Percentiles rank a stretch among this genome's conserved stretches.
Conservation (phyloP, 192 early-diverging fungal genomes). For the Coemansia sp. region DNA sequence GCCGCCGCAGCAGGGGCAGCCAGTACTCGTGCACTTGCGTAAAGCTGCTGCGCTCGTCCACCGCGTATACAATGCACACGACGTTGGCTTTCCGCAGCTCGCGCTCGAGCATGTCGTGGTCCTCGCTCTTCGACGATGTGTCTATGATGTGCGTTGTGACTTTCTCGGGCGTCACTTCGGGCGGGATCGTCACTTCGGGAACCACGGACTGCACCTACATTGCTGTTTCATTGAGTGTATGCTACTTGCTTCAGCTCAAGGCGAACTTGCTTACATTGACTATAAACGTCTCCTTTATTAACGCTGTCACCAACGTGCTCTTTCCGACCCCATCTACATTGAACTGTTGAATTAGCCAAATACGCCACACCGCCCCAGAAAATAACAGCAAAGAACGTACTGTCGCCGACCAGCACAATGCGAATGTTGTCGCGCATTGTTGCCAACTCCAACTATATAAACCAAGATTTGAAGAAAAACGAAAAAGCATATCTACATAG, state of each 20-base stretch:
- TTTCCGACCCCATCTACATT: constrained; percentile 83
- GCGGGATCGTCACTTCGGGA: constrained; percentile 99
- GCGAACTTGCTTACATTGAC: constrained; percentile 65
- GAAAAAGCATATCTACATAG: no score
- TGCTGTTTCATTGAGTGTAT: neutral
- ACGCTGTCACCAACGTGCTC: constrained; percentile 92
- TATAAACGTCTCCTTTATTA: constrained; percentile 96
- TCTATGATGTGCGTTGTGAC: constrained; percentile 98
- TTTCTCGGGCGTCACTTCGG: constrained; percentile 94
- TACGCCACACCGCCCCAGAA: no score
- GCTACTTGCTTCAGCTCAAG: neutral
- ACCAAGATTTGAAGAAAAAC: neutral
- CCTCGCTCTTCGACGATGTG: constrained; percentile 82
- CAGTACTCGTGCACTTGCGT: constrained; percentile 82
- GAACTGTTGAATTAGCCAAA: neutral
- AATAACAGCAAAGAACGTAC: constrained; percentile 49
- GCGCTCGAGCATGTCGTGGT: constrained; percentile 85
- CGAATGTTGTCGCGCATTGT: constrained; percentile 85
- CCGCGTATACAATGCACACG: constrained; percentile 96
- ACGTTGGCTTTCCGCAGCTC: constrained; percentile 98
- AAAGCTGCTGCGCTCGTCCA: constrained; percentile 83
- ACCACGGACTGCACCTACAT: constrained; percentile 90
- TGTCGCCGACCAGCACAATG: constrained; percentile 89
- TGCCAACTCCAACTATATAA: neutral
- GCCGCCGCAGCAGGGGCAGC: constrained; percentile 88